A percentile compares a stretch with the other conserved stretches of the same genome.
These are phyloP conservation scores for Leccinum pallidistipes DNA, from an alignment of 1,284 basidiomycete genomes.

Conservation along the genomic window DNA sequence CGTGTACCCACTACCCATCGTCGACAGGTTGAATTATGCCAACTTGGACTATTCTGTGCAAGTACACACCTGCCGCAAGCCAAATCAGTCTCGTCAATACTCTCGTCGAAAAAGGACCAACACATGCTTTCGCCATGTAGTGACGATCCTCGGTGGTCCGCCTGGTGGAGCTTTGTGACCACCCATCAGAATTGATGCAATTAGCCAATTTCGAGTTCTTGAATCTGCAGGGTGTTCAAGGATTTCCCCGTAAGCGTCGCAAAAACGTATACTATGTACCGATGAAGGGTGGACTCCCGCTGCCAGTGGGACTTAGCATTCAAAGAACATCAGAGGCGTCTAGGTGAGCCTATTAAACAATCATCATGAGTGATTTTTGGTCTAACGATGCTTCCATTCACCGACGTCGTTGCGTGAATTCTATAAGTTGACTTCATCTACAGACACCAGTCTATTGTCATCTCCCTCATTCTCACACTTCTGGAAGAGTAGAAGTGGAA, in stretches of 20 bases:
- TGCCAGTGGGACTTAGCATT: constrained; percentile 66
- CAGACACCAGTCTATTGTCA: constrained; percentile 91
- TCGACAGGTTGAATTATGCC: constrained; percentile 92
- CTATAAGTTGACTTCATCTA: constrained; percentile 91
- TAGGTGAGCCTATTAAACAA: constrained; percentile 60
- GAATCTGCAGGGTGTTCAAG: constrained; percentile 85
- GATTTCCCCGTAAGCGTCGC: constrained; percentile 88
- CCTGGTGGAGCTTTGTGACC: constrained; percentile 95
- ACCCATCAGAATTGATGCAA: constrained; percentile 89
- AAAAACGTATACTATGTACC: constrained; percentile 65
- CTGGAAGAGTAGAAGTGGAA: constrained; percentile 76
- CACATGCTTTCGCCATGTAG: constrained; percentile 97
- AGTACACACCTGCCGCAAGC: constrained; percentile 86
- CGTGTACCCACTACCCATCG: constrained; percentile 53
- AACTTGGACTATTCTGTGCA: constrained; percentile 91
- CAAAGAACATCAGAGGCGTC: constrained; percentile 89
- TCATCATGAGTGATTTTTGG: background rate
- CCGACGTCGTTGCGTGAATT: constrained; percentile 73
- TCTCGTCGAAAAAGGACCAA: constrained; percentile 88
- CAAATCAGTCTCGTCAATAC: constrained; percentile 82
- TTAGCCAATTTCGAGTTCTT: constrained; percentile 99
- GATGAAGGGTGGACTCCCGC: constrained; percentile 70
- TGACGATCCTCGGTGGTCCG: constrained; percentile 69
- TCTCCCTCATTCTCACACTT: constrained; percentile 92
- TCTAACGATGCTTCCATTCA: constrained; percentile 51